A percentile compares a stretch with the other conserved stretches of the same genome.
phyloP scores from a whole-genome alignment of 1,139 yeast genomes.

The Debaryomycetaceae sp. region DNA sequence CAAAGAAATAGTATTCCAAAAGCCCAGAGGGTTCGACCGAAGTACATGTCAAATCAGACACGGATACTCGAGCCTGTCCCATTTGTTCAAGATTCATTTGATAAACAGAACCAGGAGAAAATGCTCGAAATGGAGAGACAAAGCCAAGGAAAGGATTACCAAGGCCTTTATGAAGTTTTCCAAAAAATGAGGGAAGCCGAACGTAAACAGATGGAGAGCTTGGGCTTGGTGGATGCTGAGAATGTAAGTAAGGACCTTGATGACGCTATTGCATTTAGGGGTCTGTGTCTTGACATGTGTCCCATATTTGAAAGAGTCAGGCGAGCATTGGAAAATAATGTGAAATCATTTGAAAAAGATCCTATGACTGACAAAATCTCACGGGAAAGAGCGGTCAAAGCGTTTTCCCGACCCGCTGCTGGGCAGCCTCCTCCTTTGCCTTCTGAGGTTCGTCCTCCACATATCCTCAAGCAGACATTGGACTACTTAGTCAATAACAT shows the following conservation, averaged over 20 bases:
- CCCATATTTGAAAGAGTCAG: constrained; percentile 90
- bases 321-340: constrained; percentile 85
- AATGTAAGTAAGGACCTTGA: constrained; percentile 75
- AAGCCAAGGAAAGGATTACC: constrained; percentile 34
- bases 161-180: constrained; percentile 48
- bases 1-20: constrained; percentile 5
- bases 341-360: constrained; percentile 73
- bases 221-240: constrained; percentile 86
- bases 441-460: constrained; percentile 95
- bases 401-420: constrained; percentile 95
- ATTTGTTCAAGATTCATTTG: constrained; percentile 39
- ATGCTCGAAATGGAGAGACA: constrained; percentile 35
- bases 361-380: constrained; percentile 62
- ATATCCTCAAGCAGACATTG: constrained; percentile 59
- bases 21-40: constrained; percentile 32
- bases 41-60: constrained; percentile 35
- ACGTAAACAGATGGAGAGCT: constrained; percentile 72
- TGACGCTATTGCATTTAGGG: constrained; percentile 84
- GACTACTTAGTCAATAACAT: constrained; percentile 65
- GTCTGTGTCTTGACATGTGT: constrained; percentile 92
- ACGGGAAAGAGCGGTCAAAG: constrained; percentile 70
- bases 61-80: constrained; percentile 33
- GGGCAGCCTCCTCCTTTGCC: constrained; percentile 98
- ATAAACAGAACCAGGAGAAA: constrained; percentile 35
- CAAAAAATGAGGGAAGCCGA: constrained; percentile 77